Conservation (phyloP, 2,329 filamentous ascomycete species). For the Fusarium clavum region DNA sequence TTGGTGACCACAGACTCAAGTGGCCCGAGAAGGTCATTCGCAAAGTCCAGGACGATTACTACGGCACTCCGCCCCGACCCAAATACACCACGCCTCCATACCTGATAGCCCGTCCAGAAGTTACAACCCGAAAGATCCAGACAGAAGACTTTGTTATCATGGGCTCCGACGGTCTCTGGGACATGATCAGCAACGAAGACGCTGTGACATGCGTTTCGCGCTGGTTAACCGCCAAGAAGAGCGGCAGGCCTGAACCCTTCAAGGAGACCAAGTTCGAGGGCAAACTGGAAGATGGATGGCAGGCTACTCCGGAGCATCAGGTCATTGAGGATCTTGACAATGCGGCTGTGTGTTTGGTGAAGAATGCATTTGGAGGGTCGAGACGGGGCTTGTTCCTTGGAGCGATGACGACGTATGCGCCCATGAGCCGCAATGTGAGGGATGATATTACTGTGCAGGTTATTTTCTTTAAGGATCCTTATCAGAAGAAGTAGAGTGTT, state of each 20-base stretch:
- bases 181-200: slow-evolving; percentile 66
- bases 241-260: slow-evolving; percentile 42
- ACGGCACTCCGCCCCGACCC: slow-evolving; percentile 58
- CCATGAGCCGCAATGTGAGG: slow-evolving; percentile 71
- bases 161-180: slow-evolving; percentile 75
- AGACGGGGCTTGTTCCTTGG: slow-evolving; percentile 80
- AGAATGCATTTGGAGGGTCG: slow-evolving; percentile 83
- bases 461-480: slow-evolving; percentile 66
- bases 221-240: slow-evolving; percentile 59
- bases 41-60: slow-evolving; percentile 58
- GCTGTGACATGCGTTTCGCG: slow-evolving; percentile 67
- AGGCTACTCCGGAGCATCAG: slow-evolving; percentile 64
- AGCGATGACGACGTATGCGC: slow-evolving; percentile 76
- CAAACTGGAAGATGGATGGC: slow-evolving; percentile 39
- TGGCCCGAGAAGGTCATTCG: slow-evolving; percentile 63
- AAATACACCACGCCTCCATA: slow-evolving; percentile 70
- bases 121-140: slow-evolving; percentile 67
- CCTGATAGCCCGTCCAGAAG: slow-evolving; percentile 73
- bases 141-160: slow-evolving; percentile 70
- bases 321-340: slow-evolving; percentile 80
- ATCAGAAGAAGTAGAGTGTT: slow-evolving; percentile 73
- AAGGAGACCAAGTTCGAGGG: slow-evolving; percentile 36
- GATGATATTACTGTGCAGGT: slow-evolving; percentile 89
- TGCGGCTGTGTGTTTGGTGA: slow-evolving; percentile 81
- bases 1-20: slow-evolving; percentile 77